Conservation (phyloP, 805 yeast genomes). For the Debaryomyces tyrocola region DNA sequence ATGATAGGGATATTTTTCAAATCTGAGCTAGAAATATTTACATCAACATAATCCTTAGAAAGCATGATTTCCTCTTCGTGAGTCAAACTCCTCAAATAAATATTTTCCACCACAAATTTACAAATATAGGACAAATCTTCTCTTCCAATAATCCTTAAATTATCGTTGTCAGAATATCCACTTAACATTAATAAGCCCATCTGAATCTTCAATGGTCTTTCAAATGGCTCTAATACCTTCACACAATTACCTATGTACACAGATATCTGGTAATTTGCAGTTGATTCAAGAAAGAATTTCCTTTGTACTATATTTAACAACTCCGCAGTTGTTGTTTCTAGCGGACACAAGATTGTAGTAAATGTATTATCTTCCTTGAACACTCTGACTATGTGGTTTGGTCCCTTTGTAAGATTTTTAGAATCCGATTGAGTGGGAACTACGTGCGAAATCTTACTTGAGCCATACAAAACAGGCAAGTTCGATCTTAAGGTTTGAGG, state of each 20-base stretch:
- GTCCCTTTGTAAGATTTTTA: constrained; percentile 19
- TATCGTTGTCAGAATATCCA: constrained; percentile 80
- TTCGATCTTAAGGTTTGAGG: not conserved
- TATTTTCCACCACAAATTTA: constrained; percentile 71
- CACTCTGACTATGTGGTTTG: constrained; percentile 60
- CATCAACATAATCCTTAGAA: constrained; percentile 66
- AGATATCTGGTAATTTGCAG: constrained; percentile 73
- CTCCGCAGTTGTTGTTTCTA: constrained; percentile 75
- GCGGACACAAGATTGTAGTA: constrained; percentile 77
- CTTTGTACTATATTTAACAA: constrained; percentile 68
- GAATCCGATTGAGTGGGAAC: constrained; percentile 10
- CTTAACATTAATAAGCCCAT: constrained; percentile 67
- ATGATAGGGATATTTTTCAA: constrained; percentile 83
- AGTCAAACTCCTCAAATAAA: constrained; percentile 58
- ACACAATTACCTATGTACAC: constrained; percentile 74
- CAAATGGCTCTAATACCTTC: constrained; percentile 68
- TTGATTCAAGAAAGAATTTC: constrained; percentile 71
- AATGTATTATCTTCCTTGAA: constrained; percentile 84
- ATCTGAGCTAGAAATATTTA: constrained; percentile 69
- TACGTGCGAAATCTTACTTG: constrained; percentile 18
- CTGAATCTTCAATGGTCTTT: constrained; percentile 77
- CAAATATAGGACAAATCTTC: constrained; percentile 82
- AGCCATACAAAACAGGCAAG: constrained; percentile 37
- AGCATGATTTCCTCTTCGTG: constrained; percentile 71
- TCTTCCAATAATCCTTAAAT: constrained; percentile 73